Base-by-base conservation (phyloP, 2,329 filamentous ascomycete species). In the Knufia petricola region DNA sequence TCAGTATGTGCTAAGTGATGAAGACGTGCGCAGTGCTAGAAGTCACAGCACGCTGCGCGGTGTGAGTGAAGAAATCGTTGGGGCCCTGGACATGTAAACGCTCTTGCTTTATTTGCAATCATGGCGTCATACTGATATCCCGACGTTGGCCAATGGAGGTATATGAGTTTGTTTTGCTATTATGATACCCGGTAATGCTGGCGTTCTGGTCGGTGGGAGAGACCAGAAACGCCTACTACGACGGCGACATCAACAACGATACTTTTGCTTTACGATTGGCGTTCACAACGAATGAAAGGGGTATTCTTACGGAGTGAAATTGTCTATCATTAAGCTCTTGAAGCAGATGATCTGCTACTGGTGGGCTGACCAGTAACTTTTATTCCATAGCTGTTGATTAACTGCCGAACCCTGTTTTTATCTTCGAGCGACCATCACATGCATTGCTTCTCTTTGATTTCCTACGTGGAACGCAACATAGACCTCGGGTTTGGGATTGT, bases 31-130 rank as follows among this genome's bases (percentile, higher is more conserved):
- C 21, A 64, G 63, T 38, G 60, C 61, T 12, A 60, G 58, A 23
- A 68, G 58, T 46, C 72, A 69, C 53, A 70, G 69, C 34, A 66
- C 63, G 19, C 68, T 74, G 10, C 66, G 73, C 30, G 71, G 70
- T 2, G 69, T 75, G 68, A 76, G 73, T 53, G 72, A 77, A 59
- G 71, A 75, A 48, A 67, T 76, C 47, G 67, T 70, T 41, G 74
- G 75, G 41, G 65, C 65, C 9, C 75, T 77, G 70, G 74, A 77
- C 53, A 65, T 76, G 42, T 76, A 60, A 57, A 31, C 28, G 7
- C 4, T 10, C 3, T 9, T 28, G 9, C 23, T 21, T 17, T 12
- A 20, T 41, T 44, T 28, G 28, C 28, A 26, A 21, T 10, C 3
- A 20, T 31, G 26, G 17, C n/a, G 26, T 39, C 19, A 19, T 30